phyloP scores from a whole-genome alignment of 495 filamentous ascomycete species.

The Podospora australis region DNA sequence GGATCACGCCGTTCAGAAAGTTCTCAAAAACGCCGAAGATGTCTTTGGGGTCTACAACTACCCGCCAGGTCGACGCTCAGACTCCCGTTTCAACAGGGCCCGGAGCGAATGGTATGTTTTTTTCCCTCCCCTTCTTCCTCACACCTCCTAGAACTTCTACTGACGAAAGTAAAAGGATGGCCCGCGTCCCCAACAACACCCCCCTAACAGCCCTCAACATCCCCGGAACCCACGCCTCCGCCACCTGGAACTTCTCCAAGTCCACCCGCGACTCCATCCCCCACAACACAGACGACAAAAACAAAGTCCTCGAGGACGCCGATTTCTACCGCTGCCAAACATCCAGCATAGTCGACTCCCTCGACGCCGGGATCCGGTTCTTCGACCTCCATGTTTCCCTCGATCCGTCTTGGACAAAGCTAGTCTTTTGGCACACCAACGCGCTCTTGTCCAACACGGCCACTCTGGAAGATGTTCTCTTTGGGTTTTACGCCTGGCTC shows the following conservation, averaged over 20 bases:
- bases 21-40: neutral
- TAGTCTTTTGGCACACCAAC: slow-evolving; percentile 34
- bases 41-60: neutral
- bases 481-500: slow-evolving; percentile 51
- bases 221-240: neutral
- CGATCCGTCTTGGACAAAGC: neutral
- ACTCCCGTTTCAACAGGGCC: neutral
- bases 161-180: neutral
- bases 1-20: neutral
- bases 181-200: neutral
- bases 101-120: neutral
- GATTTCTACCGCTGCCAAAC: neutral
- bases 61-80: neutral
- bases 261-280: neutral
- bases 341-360: neutral
- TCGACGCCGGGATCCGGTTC: neutral
- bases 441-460: slow-evolving; percentile 41
- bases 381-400: neutral
- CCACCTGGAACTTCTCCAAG: neutral
- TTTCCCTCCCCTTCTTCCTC: neutral
- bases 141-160: neutral
- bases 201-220: neutral
- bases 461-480: slow-evolving; percentile 42
- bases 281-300: neutral
- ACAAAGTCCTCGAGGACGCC: neutral